Conservation (phyloP, 2,329 filamentous ascomycete genomes). For the Claviceps arundinis region DNA sequence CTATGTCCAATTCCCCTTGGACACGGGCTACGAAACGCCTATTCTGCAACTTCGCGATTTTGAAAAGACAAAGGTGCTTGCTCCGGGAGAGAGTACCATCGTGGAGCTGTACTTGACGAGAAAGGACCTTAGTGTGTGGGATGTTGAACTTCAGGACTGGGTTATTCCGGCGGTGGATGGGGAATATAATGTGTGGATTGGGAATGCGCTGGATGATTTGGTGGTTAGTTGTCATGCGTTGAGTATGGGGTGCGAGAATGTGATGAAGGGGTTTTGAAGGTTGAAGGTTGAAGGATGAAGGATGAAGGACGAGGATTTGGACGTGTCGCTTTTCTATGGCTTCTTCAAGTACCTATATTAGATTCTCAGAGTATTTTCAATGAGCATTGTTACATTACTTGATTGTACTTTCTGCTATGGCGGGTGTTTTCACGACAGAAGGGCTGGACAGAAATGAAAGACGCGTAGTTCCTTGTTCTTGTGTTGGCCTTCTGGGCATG, state of each 20-base stretch:
- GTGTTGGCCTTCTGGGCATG: too few species aligned
- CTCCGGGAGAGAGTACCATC: slow-evolving; percentile 35
- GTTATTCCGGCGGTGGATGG: slow-evolving; percentile 28
- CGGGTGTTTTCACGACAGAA: too few species aligned
- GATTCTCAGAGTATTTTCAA: too few species aligned
- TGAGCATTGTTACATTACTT: too few species aligned
- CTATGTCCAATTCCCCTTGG: slow-evolving; percentile 30
- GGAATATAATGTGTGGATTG: slow-evolving; percentile 26
- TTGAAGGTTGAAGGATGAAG: too few species aligned
- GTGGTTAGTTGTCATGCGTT: slow-evolving; percentile 17
- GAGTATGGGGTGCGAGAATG: slow-evolving; percentile 15
- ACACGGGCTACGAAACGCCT: slow-evolving; percentile 44
- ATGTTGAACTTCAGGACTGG: slow-evolving; percentile 56
- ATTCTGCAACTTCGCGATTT: slow-evolving; percentile 58
- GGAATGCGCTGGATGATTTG: slow-evolving; percentile 23
- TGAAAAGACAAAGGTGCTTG: slow-evolving; percentile 47
- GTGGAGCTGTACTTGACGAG: slow-evolving; percentile 49
- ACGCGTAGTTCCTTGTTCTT: too few species aligned
- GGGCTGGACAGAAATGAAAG: too few species aligned
- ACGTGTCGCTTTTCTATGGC: too few species aligned
- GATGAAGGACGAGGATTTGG: too few species aligned
- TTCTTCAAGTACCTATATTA: too few species aligned
- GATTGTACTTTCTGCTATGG: too few species aligned
- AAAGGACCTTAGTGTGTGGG: slow-evolving; percentile 63
- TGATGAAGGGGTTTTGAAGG: not conserved